Percentiles rank a stretch among this genome's conserved stretches.
These are phyloP conservation scores for Pseudocercospora ulei DNA, from an alignment of 2,329 filamentous ascomycete species.

Conservation along the genomic window DNA sequence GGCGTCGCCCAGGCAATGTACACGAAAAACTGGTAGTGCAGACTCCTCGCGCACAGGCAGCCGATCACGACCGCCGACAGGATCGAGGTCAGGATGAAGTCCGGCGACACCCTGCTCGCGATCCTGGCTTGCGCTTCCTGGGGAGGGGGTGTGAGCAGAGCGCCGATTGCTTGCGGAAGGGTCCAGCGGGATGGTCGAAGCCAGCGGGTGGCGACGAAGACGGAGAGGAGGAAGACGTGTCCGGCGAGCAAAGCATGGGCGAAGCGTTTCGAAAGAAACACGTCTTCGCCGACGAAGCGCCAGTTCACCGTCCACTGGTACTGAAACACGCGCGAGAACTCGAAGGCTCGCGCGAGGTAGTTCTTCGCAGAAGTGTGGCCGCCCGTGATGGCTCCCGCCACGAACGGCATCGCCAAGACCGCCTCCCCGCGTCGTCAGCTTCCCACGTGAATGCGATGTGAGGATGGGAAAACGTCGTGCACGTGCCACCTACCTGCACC, in stretches of 20 bases:
- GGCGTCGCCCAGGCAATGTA: constrained; percentile 86
- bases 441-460: not conserved
- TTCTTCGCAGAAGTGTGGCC: constrained; percentile 38
- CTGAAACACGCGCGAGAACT: constrained; percentile 80
- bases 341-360: constrained; percentile 76
- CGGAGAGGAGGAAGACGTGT: constrained; percentile 56
- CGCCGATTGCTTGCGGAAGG: constrained; percentile 47
- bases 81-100: constrained; percentile 66
- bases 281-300: constrained; percentile 80
- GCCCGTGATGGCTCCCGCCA: constrained; percentile 47
- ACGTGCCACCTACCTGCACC: constrained; percentile 62
- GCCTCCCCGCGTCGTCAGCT: constrained; percentile 35
- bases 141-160: constrained; percentile 41
- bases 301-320: constrained; percentile 99
- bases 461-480: too few species aligned
- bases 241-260: constrained; percentile 55
- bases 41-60: constrained; percentile 71
- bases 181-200: constrained; percentile 55
- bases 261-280: constrained; percentile 64
- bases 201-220: constrained; percentile 63
- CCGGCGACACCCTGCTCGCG: constrained; percentile 52
- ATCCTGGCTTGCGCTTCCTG: constrained; percentile 49
- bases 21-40: constrained; percentile 93
- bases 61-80: constrained; percentile 69
- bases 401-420: constrained; percentile 57